These are phyloP conservation scores for Cryptosporidium viatorum DNA, from an alignment of 169 alveolate genomes.

Conservation along the genomic window DNA sequence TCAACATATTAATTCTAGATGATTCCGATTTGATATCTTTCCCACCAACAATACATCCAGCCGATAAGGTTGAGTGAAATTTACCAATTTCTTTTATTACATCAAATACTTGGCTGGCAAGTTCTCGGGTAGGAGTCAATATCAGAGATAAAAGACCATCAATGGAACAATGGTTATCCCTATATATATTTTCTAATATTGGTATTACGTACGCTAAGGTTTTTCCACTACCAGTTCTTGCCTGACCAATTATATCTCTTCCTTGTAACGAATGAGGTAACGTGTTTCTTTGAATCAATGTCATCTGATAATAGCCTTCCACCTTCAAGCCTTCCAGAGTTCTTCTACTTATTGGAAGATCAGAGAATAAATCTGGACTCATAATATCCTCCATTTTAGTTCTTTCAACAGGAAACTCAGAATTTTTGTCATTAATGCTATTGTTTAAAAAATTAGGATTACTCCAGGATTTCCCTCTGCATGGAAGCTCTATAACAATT, in stretches of 20 bases:
- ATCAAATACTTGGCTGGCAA: conserved; percentile 92
- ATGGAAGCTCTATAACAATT: conserved; percentile 72
- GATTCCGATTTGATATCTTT: conserved; percentile 90
- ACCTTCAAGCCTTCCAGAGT: conserved; percentile 86
- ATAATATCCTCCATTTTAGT: conserved; percentile 71
- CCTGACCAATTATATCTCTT: conserved; percentile 89
- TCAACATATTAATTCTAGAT: conserved; percentile 85
- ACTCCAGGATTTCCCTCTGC: conserved; percentile 20
- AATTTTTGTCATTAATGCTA: background rate
- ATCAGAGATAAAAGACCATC: conserved; percentile 89
- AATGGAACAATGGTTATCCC: conserved; percentile 65
- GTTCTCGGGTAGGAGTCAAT: conserved; percentile 92
- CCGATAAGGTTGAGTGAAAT: conserved; percentile 88
- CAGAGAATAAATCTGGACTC: conserved; percentile 83
- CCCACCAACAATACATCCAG: conserved; percentile 94
- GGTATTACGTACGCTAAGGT: conserved; percentile 92
- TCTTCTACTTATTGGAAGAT: conserved; percentile 87
- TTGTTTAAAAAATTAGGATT: conserved; percentile 14
- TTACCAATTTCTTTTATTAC: conserved; percentile 86
- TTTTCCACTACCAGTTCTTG: conserved; percentile 95
- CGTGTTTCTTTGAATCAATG: conserved; percentile 89
- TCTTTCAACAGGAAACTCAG: background rate
- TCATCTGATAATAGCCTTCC: conserved; percentile 87
- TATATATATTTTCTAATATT: conserved; percentile 89
- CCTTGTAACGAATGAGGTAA: conserved; percentile 92